A percentile compares a stretch with the other conserved stretches of the same genome.
Conservation (phyloP, 2,329 filamentous ascomycete genomes). For the Fusarium sambucinum region DNA sequence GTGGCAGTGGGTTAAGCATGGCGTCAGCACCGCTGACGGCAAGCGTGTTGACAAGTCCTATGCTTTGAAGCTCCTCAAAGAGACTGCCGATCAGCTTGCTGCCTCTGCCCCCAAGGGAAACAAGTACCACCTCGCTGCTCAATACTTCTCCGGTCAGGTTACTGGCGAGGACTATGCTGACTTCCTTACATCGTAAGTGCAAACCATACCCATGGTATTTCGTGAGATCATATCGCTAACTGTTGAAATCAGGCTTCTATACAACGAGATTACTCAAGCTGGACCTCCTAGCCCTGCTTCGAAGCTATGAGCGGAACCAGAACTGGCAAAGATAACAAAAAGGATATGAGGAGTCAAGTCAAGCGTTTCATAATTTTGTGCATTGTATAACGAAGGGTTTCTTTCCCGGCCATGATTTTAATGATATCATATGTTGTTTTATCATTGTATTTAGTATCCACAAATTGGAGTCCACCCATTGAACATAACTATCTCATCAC, state of each 20-base stretch:
- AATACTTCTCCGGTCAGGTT: slow-evolving; percentile 93
- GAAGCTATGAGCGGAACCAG: slow-evolving; percentile 65
- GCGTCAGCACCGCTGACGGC: slow-evolving; percentile 82
- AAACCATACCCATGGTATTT: background rate
- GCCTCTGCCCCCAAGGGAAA: slow-evolving; percentile 85
- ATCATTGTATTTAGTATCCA: slow-evolving; percentile 17
- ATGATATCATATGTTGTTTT: slow-evolving; percentile 36
- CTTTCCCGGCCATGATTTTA: slow-evolving; percentile 15
- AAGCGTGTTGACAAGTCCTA: slow-evolving; percentile 95
- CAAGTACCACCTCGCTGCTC: slow-evolving; percentile 89
- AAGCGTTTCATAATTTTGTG: slow-evolving; percentile 38
- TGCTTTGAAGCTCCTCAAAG: slow-evolving; percentile 85
- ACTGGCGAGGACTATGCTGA: slow-evolving; percentile 98
- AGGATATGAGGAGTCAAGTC: slow-evolving; percentile 13
- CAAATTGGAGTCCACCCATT: slow-evolving; percentile 18
- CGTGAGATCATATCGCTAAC: slow-evolving; percentile 6
- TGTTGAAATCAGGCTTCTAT: slow-evolving; percentile 72
- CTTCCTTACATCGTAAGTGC: slow-evolving; percentile 84
- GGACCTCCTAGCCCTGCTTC: slow-evolving; percentile 71
- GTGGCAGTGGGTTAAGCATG: slow-evolving; percentile 91
- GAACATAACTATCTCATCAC: background rate
- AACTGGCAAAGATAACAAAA: slow-evolving; percentile 14
- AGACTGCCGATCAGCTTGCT: slow-evolving; percentile 82
- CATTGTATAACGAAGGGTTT: slow-evolving; percentile 17
- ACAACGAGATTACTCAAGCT: slow-evolving; percentile 86